Percentiles rank a stretch among this genome's conserved stretches.
Evolutionary conservation across 768 basidiomycete genomes (phyloP).

Genomic region (Pulveroboletus sp.): DNA sequence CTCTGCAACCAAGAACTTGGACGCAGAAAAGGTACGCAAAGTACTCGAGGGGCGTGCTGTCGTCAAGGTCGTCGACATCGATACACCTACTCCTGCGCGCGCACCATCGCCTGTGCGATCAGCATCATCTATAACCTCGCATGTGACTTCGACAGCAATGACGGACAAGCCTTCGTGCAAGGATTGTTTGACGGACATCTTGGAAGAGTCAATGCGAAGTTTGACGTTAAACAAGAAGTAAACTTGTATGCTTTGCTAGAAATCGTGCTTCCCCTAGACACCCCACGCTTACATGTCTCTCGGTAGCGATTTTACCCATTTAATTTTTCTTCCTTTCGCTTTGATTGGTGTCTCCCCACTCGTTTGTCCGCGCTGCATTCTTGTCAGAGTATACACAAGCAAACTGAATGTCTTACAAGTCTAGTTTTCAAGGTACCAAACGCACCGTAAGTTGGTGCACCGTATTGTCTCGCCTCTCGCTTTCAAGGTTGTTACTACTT

Average conservation of each 20-base stretch:
- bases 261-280: neutral
- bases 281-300: neutral
- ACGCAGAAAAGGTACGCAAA: conserved; percentile 75
- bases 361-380: conserved; percentile 1
- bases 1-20: conserved; percentile 39
- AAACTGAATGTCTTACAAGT: conserved; percentile 10
- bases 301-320: conserved; percentile 12
- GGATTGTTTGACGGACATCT: conserved; percentile 33
- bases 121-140: neutral
- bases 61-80: conserved; percentile 73
- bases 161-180: neutral
- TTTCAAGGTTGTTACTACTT: conserved; percentile 2
- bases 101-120: neutral
- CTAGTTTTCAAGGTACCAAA: neutral
- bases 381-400: conserved; percentile 2
- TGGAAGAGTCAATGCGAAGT: conserved; percentile 69
- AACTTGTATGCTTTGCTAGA: neutral
- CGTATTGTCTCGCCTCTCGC: conserved; percentile 1
- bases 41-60: conserved; percentile 84
- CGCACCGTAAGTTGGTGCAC: neutral
- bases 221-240: conserved; percentile 56
- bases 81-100: conserved; percentile 25
- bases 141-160: conserved; percentile 9
- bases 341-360: conserved; percentile 14
- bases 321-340: neutral